Evolutionary conservation across 2,329 filamentous ascomycete genomes (phyloP).

Genomic region (Ophiostoma sp.): DNA sequence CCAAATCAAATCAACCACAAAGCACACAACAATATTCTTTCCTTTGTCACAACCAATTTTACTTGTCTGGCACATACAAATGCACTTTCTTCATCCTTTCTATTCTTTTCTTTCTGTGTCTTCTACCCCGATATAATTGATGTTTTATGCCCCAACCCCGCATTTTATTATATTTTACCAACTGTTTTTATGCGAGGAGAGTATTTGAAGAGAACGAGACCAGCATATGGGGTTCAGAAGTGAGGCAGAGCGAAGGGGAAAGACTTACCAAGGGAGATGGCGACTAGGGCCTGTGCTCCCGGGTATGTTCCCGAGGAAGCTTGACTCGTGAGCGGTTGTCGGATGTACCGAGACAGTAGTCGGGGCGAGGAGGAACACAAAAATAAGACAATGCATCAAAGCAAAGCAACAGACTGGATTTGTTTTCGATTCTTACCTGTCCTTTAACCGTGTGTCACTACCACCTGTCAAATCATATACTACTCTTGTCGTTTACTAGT

Average conservation of each 20-base stretch:
- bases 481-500: background rate
- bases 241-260: background rate
- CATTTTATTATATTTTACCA: conserved; percentile 7
- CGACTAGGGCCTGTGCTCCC: background rate
- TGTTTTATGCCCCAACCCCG: conserved; percentile 12
- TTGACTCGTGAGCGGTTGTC: background rate
- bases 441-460: background rate
- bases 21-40: background rate
- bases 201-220: background rate
- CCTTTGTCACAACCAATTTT: conserved; percentile 12
- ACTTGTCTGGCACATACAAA: conserved; percentile 14
- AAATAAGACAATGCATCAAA: background rate
- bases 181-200: background rate
- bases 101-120: conserved; percentile 1
- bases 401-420: conserved; percentile 16
- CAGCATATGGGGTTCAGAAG: background rate
- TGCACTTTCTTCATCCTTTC: background rate
- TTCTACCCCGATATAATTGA: conserved; percentile 18
- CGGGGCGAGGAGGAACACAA: background rate
- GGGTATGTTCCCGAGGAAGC: background rate
- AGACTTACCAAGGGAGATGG: background rate
- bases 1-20: background rate
- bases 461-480: background rate
- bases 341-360: background rate
- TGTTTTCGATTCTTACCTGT: conserved; percentile 6